Base-by-base conservation (phyloP, 768 basidiomycete genomes). In the Xerocomellus chrysenteron region DNA sequence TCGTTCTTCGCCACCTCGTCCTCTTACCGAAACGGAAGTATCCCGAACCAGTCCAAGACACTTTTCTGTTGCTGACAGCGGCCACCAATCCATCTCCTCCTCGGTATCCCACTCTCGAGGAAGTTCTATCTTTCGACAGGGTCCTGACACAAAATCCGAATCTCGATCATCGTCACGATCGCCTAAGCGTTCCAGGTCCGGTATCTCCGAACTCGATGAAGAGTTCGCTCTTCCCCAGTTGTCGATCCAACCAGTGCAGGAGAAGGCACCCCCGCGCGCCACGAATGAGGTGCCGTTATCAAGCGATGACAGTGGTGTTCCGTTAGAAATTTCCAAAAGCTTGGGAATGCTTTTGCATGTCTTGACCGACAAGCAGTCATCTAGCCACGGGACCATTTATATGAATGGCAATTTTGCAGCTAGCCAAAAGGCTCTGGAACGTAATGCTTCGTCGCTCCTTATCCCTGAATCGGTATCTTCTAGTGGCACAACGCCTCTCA, bases 121-220 rank as follows among this genome's bases (percentile, higher is more conserved):
- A 12, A 68, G 70, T 45, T 70, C 74, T 36, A 51, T 70, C 19
- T 67, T 66, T 55, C 65, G 59, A 43, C 72, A 72, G 42, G 68
- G 63, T 41, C 65, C 66, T 45, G 66, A 64, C 51, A 73, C 75
- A 60, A 74, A 69, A 47, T 56, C 67, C 48, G 72, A 72, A 64
- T 77, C 78, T 49, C 75, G 80, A 61, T 80, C 81, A 40, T 71
- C 73, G 37, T 84, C 83, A 58, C 80, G 80, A 47, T 85, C 84
- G n/a, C 85, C 85, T 51, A 56, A 54, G 35, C 50, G 21, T 35
- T 60, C 55, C 52, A 64, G 57, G 62, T 58, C 70, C 62, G 64
- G 58, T 62, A 63, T 68, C 58, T 72, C 70, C 62, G 62, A 64
- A 47, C 55, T 35, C 41, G 64, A 55, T 42, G 61, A 63, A 51